phyloP scores from a whole-genome alignment of 176 grass and related monocot species.

The Oryza coarctata region DNA sequence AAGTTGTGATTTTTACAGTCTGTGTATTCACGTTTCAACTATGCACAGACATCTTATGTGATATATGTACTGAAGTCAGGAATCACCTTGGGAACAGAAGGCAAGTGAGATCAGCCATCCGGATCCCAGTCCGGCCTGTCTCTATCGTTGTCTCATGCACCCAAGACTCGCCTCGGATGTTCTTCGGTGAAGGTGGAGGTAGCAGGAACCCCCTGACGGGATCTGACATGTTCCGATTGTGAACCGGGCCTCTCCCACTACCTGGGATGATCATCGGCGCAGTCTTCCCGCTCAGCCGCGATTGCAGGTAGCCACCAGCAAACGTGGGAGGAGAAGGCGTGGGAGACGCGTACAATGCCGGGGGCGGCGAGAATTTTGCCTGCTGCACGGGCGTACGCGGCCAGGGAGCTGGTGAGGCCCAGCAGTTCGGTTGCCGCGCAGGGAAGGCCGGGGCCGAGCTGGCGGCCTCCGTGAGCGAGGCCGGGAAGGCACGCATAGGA shows the following conservation, averaged over 20 bases:
- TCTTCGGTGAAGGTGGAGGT: slow-evolving; percentile 74
- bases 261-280: slow-evolving; percentile 74
- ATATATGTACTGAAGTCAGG: slow-evolving; percentile 1
- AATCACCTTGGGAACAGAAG: slow-evolving; percentile 74
- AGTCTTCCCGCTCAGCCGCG: slow-evolving; percentile 56
- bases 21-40: not conserved
- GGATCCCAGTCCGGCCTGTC: slow-evolving; percentile 45
- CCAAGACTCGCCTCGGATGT: slow-evolving; percentile 34
- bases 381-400: slow-evolving; percentile 39
- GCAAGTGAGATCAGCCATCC: slow-evolving; percentile 55
- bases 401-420: slow-evolving; percentile 52
- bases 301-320: slow-evolving; percentile 59
- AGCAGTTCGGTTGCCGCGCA: slow-evolving; percentile 49
- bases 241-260: slow-evolving; percentile 37
- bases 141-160: slow-evolving; percentile 58
- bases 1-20: not conserved
- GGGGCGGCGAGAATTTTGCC: slow-evolving; percentile 72
- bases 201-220: slow-evolving; percentile 65
- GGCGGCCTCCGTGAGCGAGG: slow-evolving; percentile 51
- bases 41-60: not conserved
- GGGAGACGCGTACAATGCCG: slow-evolving; percentile 50
- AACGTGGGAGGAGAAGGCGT: slow-evolving; percentile 82
- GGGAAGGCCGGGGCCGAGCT: slow-evolving; percentile 25
- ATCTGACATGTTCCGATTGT: slow-evolving; percentile 67
- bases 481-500: slow-evolving; percentile 64